Conservation (phyloP, 2,329 filamentous ascomycete genomes). For the Stemphylium beticola region DNA sequence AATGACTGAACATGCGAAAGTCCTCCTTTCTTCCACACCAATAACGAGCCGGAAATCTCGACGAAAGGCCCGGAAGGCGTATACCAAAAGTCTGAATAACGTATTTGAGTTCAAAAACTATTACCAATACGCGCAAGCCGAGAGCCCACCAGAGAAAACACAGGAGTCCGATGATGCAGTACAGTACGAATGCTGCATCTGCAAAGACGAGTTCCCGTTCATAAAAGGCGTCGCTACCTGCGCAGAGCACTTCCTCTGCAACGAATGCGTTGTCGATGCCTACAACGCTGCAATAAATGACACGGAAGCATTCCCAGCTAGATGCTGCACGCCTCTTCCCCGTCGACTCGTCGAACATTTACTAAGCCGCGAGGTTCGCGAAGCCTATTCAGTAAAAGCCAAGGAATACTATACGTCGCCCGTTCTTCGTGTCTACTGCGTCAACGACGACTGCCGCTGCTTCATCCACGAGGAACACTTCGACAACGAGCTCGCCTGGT, state of each 20-base stretch:
- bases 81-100: too few relatives aligned
- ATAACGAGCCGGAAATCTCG: too few relatives aligned
- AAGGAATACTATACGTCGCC: constrained; percentile 1
- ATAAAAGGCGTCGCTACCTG: not conserved
- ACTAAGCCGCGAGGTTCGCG: not conserved
- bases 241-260: constrained; percentile 9
- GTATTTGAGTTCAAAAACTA: too few relatives aligned
- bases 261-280: constrained; percentile 1
- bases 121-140: too few relatives aligned
- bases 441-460: constrained; percentile 1
- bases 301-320: constrained; percentile 1
- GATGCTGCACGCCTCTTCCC: constrained; percentile 3
- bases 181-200: constrained; percentile 7
- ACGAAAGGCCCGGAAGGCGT: too few relatives aligned
- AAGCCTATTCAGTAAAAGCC: not conserved
- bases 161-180: not conserved
- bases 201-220: not conserved
- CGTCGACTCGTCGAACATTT: not conserved
- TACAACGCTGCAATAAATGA: not conserved
- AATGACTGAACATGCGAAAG: too few relatives aligned
- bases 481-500: not conserved
- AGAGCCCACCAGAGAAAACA: too few relatives aligned
- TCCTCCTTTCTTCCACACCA: too few relatives aligned
- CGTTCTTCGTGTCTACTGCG: constrained; percentile 2
- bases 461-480: not conserved